phyloP scores from a whole-genome alignment of 2,329 filamentous ascomycete species.

The Fonsecaea nubica region DNA sequence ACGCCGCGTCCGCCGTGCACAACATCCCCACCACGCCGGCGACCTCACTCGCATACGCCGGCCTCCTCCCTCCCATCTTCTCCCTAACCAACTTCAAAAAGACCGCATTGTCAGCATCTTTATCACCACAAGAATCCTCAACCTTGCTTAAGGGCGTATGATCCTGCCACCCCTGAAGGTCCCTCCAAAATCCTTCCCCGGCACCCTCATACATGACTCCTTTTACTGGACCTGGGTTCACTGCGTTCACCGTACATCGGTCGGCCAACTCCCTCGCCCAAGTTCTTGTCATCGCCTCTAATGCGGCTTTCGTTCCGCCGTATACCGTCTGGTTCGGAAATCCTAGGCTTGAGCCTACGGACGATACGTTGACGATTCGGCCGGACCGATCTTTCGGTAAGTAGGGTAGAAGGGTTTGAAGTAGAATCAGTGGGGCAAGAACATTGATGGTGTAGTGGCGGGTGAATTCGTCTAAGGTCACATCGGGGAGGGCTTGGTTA shows the following conservation, averaged over 20 bases:
- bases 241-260: conserved; percentile 67
- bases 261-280: conserved; percentile 70
- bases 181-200: background rate
- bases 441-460: background rate
- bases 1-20: background rate
- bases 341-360: conserved; percentile 65
- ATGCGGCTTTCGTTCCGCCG: conserved; percentile 69
- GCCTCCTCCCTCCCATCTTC: background rate
- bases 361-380: conserved; percentile 67
- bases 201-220: conserved; percentile 65
- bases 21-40: background rate
- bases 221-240: conserved; percentile 70
- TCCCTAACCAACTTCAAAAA: background rate
- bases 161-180: too few relatives aligned
- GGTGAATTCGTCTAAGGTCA: background rate
- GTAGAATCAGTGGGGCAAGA: conserved; percentile 69
- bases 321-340: conserved; percentile 67
- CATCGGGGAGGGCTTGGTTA: background rate
- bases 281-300: conserved; percentile 73
- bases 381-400: conserved; percentile 72
- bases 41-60: background rate
- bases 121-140: too few relatives aligned
- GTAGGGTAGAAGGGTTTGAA: conserved; percentile 73
- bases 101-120: too few relatives aligned
- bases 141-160: too few relatives aligned